A percentile compares a stretch with the other conserved stretches of the same genome.
Conservation (phyloP, 371 early-diverging fungal species). For the Mycotypha africana region DNA sequence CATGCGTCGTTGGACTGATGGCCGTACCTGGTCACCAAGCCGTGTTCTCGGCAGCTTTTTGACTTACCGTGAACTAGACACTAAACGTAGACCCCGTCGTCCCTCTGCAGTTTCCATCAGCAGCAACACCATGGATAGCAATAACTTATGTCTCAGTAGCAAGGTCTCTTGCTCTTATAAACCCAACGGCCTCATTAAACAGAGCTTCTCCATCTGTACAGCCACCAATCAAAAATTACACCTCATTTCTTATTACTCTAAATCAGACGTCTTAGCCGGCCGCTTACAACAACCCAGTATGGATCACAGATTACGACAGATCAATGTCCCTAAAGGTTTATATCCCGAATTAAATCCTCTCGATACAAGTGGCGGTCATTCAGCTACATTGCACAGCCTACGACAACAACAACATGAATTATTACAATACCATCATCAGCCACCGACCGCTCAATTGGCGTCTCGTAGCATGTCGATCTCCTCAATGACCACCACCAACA, state of each 20-base stretch:
- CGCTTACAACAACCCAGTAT: slow-evolving; percentile 46
- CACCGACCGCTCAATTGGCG: no score
- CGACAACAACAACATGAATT: slow-evolving; percentile 10
- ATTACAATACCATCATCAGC: no score
- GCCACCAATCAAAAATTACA: slow-evolving; percentile 76
- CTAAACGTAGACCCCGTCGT: slow-evolving; percentile 42
- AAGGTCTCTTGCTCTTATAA: slow-evolving; percentile 51
- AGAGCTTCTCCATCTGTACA: slow-evolving; percentile 64
- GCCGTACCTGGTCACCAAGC: slow-evolving; percentile 82
- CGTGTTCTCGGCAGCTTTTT: slow-evolving; percentile 72
- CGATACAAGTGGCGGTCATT: slow-evolving; percentile 42
- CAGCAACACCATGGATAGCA: not conserved
- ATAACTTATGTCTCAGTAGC: slow-evolving; percentile 30
- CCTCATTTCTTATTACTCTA: slow-evolving; percentile 83
- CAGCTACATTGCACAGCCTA: slow-evolving; percentile 28
- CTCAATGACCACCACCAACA: slow-evolving; percentile 1
- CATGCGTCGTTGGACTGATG: slow-evolving; percentile 91
- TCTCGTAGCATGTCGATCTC: no score
- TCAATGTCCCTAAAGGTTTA: slow-evolving; percentile 55
- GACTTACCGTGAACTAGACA: slow-evolving; percentile 71
- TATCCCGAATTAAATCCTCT: slow-evolving; percentile 57
- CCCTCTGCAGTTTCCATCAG: slow-evolving; percentile 11
- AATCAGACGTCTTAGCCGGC: slow-evolving; percentile 60
- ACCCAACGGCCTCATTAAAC: slow-evolving; percentile 55
- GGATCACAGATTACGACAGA: slow-evolving; percentile 46